A percentile compares a stretch with the other conserved stretches of the same genome.
phyloP scores from a whole-genome alignment of 2,329 filamentous ascomycete species.

The Ophiostoma perfectum region DNA sequence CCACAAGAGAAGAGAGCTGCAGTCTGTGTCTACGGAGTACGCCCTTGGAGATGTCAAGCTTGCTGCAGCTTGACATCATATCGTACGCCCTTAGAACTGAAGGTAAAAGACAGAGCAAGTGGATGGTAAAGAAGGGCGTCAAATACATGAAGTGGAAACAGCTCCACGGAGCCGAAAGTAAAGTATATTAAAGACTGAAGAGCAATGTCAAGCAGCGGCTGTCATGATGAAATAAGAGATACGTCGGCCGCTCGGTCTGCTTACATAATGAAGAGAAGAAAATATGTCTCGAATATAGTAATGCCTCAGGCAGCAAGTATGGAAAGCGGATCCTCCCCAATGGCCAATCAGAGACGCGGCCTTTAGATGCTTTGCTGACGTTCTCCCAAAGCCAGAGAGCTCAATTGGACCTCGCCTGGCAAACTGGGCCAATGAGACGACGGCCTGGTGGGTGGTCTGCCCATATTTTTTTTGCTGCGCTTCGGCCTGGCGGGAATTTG shows the following conservation, averaged over 20 bases:
- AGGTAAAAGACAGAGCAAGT: neutral
- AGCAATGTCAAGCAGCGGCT: neutral
- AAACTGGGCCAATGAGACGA: neutral
- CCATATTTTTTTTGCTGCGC: slow-evolving; percentile 13
- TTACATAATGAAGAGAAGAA: neutral
- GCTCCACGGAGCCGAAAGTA: neutral
- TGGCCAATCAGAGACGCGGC: slow-evolving; percentile 25
- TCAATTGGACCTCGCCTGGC: slow-evolving; percentile 9
- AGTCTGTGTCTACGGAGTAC: neutral
- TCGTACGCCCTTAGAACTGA: neutral
- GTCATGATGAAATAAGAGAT: neutral
- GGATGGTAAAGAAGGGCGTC: neutral
- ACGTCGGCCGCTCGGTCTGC: neutral
- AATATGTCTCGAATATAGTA: neutral
- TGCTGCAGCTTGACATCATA: neutral
- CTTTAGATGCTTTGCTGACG: slow-evolving; percentile 24
- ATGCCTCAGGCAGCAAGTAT: slow-evolving; percentile 21
- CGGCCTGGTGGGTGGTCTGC: neutral
- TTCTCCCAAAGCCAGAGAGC: slow-evolving; percentile 15
- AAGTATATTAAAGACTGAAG: neutral
- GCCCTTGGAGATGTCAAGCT: neutral
- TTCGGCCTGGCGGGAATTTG: slow-evolving; percentile 29
- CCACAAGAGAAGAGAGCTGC: neutral
- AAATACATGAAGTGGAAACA: slow-evolving; percentile 3
- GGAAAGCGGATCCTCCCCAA: slow-evolving; percentile 13